Percentiles rank a stretch among this genome's conserved stretches.
phyloP scores from a whole-genome alignment of 2,329 filamentous ascomycete genomes.

The Aspergillus neotritici region DNA sequence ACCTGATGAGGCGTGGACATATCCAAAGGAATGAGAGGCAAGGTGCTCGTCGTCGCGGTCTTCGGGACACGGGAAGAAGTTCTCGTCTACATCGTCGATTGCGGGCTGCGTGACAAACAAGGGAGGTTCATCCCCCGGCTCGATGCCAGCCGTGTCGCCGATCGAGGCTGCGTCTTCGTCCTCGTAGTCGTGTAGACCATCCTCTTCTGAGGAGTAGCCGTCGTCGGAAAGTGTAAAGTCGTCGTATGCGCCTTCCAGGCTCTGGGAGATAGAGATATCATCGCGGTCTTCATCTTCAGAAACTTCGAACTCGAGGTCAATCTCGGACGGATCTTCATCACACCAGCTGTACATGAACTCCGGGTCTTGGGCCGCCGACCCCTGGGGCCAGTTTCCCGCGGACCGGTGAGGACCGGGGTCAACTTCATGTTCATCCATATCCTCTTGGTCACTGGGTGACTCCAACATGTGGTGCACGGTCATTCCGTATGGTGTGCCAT shows the following conservation, averaged over 20 bases:
- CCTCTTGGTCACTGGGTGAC: slow-evolving; percentile 51
- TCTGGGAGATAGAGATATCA: slow-evolving; percentile 32
- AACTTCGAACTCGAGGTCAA: slow-evolving; percentile 45
- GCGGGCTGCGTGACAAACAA: slow-evolving; percentile 88
- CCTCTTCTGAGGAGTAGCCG: slow-evolving; percentile 50
- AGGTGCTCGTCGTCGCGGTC: slow-evolving; percentile 77
- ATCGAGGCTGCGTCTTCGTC: slow-evolving; percentile 53
- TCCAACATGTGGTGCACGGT: slow-evolving; percentile 97
- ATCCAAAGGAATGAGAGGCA: slow-evolving; percentile 71
- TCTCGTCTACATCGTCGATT: slow-evolving; percentile 75
- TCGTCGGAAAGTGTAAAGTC: slow-evolving; percentile 45
- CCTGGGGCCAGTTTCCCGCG: slow-evolving; percentile 36
- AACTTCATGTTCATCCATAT: slow-evolving; percentile 33
- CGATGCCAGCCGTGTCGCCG: slow-evolving; percentile 74
- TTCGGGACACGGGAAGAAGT: slow-evolving; percentile 74
- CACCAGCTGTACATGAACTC: slow-evolving; percentile 34
- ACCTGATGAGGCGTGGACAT: slow-evolving; percentile 84
- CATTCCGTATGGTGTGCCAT: slow-evolving; percentile 83
- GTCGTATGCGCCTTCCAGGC: slow-evolving; percentile 34
- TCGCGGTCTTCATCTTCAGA: slow-evolving; percentile 51
- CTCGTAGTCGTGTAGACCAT: slow-evolving; percentile 44
- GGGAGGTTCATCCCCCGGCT: slow-evolving; percentile 66
- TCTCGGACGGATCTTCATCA: slow-evolving; percentile 35
- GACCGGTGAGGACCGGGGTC: slow-evolving; percentile 38
- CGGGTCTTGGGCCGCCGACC: slow-evolving; percentile 19